Evolutionary conservation across 1,284 basidiomycete species (phyloP), one percentile per base, ranked within the genome.

Genomic region (Sporisorium sorghi): DNA sequence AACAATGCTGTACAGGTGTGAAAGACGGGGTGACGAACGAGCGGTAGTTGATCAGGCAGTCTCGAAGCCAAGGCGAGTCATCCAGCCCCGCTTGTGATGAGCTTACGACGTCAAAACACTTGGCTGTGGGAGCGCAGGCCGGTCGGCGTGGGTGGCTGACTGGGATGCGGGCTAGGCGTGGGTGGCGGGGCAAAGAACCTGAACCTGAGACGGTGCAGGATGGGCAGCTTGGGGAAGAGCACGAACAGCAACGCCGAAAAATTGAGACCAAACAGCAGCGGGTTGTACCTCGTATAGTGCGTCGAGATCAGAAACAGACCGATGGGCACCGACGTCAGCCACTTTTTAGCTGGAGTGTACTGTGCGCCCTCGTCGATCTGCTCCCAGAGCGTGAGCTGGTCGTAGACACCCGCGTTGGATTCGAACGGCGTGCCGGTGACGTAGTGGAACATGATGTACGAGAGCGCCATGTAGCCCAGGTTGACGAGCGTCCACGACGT

Each of bases 291-390:
- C 3, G 96, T 97, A 87, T 98, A 99, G 85, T 99, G 96, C 0
- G 97, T 99, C 23, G 96, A 98, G 57, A 93, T 90, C 49, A 99
- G 88, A 87, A 99, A 99, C 93, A 99, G 87, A 35, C 89, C 89
- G 79, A 98, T 92, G 2, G 96, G 96, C 10, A 97, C 91, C 62
- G 90, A 91, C 59, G 97, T 90, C 42, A 99, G 87, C 93, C 95
- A 99, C 85, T 99, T 99, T 87, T 96, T 97, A 3, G 96, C 91
- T 0, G 96, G 96, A 2, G 96, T 99, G 86, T 99, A 97, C 82
- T 99, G 96, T 0, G 95, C 96, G 40, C 96, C 96, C 66, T 93
- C 92, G 85, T 99, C 96, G 67, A 99, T 99, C 88, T 99, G 96
- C 85, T 99, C 96, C 96, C 96, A 99, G 26, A 99, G 87, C 0